Conservation (phyloP, 2,329 filamentous ascomycete species). For the Fusarium siculi region DNA sequence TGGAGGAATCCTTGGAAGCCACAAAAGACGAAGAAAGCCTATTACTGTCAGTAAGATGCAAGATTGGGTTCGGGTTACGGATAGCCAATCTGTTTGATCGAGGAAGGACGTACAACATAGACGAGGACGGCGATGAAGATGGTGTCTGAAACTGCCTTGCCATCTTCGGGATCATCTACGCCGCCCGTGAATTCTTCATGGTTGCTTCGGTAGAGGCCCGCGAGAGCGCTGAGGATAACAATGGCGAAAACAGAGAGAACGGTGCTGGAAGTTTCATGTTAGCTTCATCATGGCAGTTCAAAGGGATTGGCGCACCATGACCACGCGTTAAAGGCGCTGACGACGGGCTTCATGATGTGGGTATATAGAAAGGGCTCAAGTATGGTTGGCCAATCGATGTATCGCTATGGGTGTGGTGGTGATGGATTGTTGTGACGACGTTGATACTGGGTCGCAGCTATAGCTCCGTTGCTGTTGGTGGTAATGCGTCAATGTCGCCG, state of each 20-base stretch:
- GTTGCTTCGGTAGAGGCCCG: conserved; percentile 79
- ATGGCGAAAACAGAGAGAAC: conserved; percentile 74
- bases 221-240: conserved; percentile 70
- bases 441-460: conserved; percentile 23
- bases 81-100: not conserved
- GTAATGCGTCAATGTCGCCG: conserved; percentile 34
- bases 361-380: not conserved
- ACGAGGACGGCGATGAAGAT: conserved; percentile 90
- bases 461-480: conserved; percentile 30
- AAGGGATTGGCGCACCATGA: conserved; percentile 75
- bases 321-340: conserved; percentile 93
- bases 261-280: conserved; percentile 65
- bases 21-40: conserved; percentile 94
- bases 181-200: conserved; percentile 88
- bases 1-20: conserved; percentile 89
- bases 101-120: conserved; percentile 76
- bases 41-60: conserved; percentile 5
- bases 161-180: conserved; percentile 76
- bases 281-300: conserved; percentile 34
- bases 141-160: conserved; percentile 80
- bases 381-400: not conserved
- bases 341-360: conserved; percentile 88
- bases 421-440: conserved; percentile 21
- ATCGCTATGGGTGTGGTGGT: not conserved
- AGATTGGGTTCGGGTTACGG: not conserved